Base-by-base conservation (phyloP, 2,329 filamentous ascomycete genomes). In the Simplicillium sp. region DNA sequence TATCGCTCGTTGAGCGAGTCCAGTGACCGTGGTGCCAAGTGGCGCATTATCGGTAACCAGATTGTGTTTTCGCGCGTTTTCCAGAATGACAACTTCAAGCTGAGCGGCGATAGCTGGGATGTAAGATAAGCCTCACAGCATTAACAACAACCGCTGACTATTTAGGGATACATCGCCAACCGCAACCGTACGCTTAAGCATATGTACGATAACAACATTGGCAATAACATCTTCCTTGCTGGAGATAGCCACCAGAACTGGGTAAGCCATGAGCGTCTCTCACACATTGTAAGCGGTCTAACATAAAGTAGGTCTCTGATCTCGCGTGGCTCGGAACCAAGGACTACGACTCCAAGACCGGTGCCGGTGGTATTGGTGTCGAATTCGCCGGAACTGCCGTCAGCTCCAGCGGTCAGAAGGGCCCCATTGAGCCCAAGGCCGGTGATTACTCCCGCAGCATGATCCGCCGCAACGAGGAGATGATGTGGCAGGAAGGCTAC, bases 401-500 rank as follows among this genome's bases (percentile, higher is more conserved):
- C 35, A 73, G 66, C 29, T 82, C 72, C 11, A 69, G 71, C 2
- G 73, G 70, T 28, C 71, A 77, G 0, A 67, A 65, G n/a, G 80
- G 80, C 11, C 68, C 72, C 38, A 76, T 78, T 42, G 69, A 70
- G 3, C 65, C 79, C 36, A 60, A 60, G 1, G 55, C 57, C 1
- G 75, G 75, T 2, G 70, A 78, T 46, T 62, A 64, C 38, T 57
- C 59, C 42, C 65, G 50, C 56, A 54, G 48, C 60, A 73, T 29
- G 63, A 68, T 46, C 54, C 54, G 34, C 59, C 67, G 49, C 16
- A 87, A 84, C 56, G 60, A 65, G 1, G 79, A 83, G 56, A 64
- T 87, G 36, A 78, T 84, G 52, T 87, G 82, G 83, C 76, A 81
- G 49, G 82, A 87, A 43, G 57, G 79, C 7, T 87, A 83, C 56